A percentile compares a stretch with the other conserved stretches of the same genome.
phyloP scores from a whole-genome alignment of 768 basidiomycete species.

The Panaeolus papilionaceus region DNA sequence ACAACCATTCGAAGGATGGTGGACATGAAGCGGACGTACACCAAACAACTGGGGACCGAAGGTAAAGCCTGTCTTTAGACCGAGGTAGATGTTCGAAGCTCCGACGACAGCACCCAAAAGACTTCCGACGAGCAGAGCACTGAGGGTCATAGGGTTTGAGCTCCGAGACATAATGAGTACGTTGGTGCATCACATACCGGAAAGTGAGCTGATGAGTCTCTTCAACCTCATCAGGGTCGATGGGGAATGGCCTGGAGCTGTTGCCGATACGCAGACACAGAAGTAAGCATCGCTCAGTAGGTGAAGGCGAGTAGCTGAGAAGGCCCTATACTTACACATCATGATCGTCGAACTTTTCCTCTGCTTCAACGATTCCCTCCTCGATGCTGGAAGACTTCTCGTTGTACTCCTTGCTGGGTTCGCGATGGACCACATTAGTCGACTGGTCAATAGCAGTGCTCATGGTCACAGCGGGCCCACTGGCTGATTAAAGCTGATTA shows the following conservation, averaged over 20 bases:
- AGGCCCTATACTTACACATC: constrained; percentile 40
- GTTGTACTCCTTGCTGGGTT: constrained; percentile 9
- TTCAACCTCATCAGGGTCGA: constrained; percentile 50
- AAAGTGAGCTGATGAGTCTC: constrained; percentile 61
- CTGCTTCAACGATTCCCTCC: background rate
- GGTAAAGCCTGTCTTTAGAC: constrained; percentile 72
- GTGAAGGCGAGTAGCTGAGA: constrained; percentile 3
- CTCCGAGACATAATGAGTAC: background rate
- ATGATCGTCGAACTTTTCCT: constrained; percentile 37
- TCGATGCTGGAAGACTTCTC: constrained; percentile 10
- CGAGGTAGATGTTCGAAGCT: constrained; percentile 73
- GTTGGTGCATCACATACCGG: constrained; percentile 31
- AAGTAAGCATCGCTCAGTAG: background rate
- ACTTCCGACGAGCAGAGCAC: constrained; percentile 51
- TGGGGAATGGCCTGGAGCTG: constrained; percentile 58
- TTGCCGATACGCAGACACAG: background rate
- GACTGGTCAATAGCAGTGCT: constrained; percentile 6
- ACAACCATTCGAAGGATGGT: background rate
- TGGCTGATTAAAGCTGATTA: constrained; percentile 1
- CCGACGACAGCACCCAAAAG: constrained; percentile 59
- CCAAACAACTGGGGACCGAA: constrained; percentile 71
- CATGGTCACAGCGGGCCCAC: constrained; percentile 1
- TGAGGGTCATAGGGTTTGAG: background rate
- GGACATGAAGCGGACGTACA: constrained; percentile 23
- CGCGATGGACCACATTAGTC: constrained; percentile 2